Conservation (phyloP, 495 filamentous ascomycete species). For the Penicillium bialowiezense region DNA sequence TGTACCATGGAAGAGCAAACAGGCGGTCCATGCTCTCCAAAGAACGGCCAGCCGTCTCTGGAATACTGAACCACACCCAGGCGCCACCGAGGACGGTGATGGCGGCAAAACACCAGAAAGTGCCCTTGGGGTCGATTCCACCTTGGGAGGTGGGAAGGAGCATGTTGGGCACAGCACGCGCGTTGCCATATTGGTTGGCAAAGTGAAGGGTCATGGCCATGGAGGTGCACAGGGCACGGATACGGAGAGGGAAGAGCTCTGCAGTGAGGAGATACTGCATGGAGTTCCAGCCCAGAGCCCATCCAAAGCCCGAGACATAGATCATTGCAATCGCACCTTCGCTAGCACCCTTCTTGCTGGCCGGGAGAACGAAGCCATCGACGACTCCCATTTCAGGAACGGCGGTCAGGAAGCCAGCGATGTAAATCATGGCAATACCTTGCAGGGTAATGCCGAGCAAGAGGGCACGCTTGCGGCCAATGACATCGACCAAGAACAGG, state of each 20-base stretch:
- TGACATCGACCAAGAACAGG: slow-evolving; percentile 70
- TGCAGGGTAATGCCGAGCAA: slow-evolving; percentile 62
- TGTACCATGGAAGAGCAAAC: slow-evolving; percentile 65
- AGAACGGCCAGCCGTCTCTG: slow-evolving; percentile 40
- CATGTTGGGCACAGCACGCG: slow-evolving; percentile 56
- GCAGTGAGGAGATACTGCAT: slow-evolving; percentile 76
- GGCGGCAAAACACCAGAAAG: slow-evolving; percentile 68
- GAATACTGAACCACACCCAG: slow-evolving; percentile 57
- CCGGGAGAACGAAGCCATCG: slow-evolving; percentile 27
- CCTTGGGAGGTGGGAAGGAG: slow-evolving; percentile 42
- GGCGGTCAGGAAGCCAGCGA: slow-evolving; percentile 62
- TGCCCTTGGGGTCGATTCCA: slow-evolving; percentile 47
- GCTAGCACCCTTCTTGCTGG: slow-evolving; percentile 34
- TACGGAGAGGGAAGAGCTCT: slow-evolving; percentile 67
- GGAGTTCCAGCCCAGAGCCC: slow-evolving; percentile 72
- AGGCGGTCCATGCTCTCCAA: slow-evolving; percentile 62
- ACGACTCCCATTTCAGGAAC: slow-evolving; percentile 45
- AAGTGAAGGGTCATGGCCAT: slow-evolving; percentile 60
- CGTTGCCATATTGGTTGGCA: slow-evolving; percentile 70
- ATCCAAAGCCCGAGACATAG: slow-evolving; percentile 62
- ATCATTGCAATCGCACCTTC: slow-evolving; percentile 63
- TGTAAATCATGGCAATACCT: slow-evolving; percentile 63
- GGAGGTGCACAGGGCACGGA: slow-evolving; percentile 43
- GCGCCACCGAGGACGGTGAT: slow-evolving; percentile 56
- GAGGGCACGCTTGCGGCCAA: slow-evolving; percentile 68